These are phyloP conservation scores for Erigeron philadelphicus DNA, from an alignment of 140 eudicot species.

Conservation along the genomic window DNA sequence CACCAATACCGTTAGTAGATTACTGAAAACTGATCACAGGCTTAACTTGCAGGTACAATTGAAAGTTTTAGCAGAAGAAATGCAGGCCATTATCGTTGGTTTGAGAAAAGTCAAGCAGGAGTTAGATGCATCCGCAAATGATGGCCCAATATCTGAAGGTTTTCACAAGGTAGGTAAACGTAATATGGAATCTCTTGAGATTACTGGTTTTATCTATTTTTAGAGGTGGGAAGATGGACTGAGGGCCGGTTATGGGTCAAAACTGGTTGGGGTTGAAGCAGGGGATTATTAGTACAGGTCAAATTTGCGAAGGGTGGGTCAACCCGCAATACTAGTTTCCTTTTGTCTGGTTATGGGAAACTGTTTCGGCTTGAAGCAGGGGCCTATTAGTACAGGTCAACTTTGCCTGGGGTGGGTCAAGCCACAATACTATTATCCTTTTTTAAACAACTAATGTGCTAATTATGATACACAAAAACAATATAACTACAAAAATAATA, in stretches of 20 bases:
- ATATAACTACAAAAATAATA: no score
- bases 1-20: constrained; percentile 1
- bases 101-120: constrained; percentile 75
- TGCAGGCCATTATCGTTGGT: constrained; percentile 76
- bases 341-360: not conserved
- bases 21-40: constrained; percentile 2
- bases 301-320: no score
- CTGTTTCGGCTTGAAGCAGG: not conserved
- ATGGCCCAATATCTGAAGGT: constrained; percentile 74
- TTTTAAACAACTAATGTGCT: no score
- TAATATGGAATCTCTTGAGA: not conserved
- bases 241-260: not conserved
- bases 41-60: constrained; percentile 65
- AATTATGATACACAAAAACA: no score
- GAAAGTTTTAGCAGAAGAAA: constrained; percentile 84
- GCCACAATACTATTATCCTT: no score
- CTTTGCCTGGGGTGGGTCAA: no score
- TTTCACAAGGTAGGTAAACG: constrained; percentile 49
- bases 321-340: no score
- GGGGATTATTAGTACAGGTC: not conserved
- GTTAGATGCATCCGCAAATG: constrained; percentile 66
- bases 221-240: not conserved
- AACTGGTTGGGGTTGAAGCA: not conserved
- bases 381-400: no score
- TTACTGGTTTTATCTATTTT: not conserved